Conservation (phyloP, 2,329 filamentous ascomycete species). For the Scedosporium dehoogii region DNA sequence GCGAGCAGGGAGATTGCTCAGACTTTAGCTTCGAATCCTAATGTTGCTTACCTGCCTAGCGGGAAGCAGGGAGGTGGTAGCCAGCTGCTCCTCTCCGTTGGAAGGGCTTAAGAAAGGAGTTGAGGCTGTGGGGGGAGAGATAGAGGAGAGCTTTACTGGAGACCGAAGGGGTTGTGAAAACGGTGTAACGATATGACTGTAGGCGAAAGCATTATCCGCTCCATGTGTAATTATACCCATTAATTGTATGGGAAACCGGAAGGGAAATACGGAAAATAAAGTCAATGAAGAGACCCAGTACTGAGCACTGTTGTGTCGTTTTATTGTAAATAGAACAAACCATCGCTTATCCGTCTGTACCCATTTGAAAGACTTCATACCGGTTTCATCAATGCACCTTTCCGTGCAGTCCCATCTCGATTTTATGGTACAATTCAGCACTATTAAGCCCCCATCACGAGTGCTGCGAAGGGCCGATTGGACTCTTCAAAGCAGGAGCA, state of each 20-base stretch:
- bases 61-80: slow-evolving; percentile 51
- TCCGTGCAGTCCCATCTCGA: neutral
- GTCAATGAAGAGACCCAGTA: neutral
- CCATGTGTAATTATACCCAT: slow-evolving; percentile 7
- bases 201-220: slow-evolving; percentile 4
- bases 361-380: neutral
- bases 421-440: neutral
- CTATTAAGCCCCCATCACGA: neutral
- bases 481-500: neutral
- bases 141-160: neutral
- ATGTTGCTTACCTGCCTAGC: slow-evolving; percentile 87
- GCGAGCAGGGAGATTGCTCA: slow-evolving; percentile 92
- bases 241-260: neutral
- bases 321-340: neutral
- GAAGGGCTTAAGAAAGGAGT: slow-evolving; percentile 24
- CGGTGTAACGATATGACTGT: slow-evolving; percentile 3
- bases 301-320: neutral
- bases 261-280: neutral
- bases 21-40: slow-evolving; percentile 81
- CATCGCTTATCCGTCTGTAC: neutral
- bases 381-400: neutral
- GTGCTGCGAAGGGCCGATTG: neutral
- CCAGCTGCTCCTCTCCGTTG: slow-evolving; percentile 45
- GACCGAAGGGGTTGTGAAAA: neutral
- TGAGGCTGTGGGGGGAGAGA: slow-evolving; percentile 18